Conservation (phyloP, 352 stramenopile genomes). For the Pythium plurisporium region DNA sequence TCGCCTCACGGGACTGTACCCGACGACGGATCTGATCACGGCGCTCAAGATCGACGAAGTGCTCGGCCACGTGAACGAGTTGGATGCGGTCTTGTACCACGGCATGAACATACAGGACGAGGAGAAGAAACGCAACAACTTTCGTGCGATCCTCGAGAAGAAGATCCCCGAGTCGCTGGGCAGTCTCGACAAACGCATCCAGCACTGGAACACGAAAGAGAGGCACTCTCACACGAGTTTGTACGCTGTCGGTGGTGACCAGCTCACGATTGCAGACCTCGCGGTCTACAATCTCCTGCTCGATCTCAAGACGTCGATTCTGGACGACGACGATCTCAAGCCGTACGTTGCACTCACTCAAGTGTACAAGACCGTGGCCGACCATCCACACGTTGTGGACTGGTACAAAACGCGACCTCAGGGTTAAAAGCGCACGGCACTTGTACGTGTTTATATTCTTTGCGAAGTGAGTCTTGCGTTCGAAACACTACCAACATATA, state of each 20-base stretch:
- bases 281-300: conserved; percentile 41
- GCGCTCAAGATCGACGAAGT: conserved; percentile 33
- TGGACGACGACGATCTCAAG: conserved; percentile 21
- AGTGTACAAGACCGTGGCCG: conserved; percentile 29
- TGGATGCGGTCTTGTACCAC: conserved; percentile 18
- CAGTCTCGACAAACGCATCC: conserved; percentile 36
- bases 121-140: conserved; percentile 18
- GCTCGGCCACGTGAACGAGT: conserved; percentile 31
- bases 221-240: neutral
- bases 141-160: conserved; percentile 26
- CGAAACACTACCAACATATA: conserved; percentile 11
- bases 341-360: conserved; percentile 18
- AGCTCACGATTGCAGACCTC: conserved; percentile 50
- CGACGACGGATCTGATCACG: neutral
- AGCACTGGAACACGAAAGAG: conserved; percentile 16
- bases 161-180: conserved; percentile 38
- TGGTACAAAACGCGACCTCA: conserved; percentile 27
- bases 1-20: conserved; percentile 20
- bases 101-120: conserved; percentile 31
- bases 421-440: neutral
- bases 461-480: neutral
- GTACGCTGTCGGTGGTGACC: conserved; percentile 24
- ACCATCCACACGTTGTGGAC: conserved; percentile 39
- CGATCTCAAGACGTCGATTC: conserved; percentile 33
- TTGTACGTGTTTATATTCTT: neutral